Base-by-base conservation (phyloP, 495 filamentous ascomycete genomes). In the Amniculicola lignicola region DNA sequence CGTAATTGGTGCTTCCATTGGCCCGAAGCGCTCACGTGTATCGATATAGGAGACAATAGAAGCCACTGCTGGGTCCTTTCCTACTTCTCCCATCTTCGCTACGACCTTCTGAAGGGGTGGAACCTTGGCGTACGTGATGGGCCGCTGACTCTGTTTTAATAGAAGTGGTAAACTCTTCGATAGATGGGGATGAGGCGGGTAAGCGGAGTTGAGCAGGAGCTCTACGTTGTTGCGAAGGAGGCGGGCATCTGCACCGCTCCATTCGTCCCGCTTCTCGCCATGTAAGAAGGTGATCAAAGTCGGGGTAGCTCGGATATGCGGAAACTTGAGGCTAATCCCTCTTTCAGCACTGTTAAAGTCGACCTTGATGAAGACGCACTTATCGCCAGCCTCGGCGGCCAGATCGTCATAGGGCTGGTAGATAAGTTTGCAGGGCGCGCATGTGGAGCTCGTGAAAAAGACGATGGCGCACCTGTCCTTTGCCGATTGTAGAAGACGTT, bases 401-500 rank as follows among this genome's bases (percentile, higher is more conserved):
- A 96, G 76, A 52, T 87, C 76, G 47, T 95, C 85, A 62, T 90
- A 96, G 4, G 84, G 72, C 15, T 91, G 90, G 61, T 96, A 92
- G 4, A 95, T 78, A 12, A 80, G 70, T 69, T 84, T 89, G 78
- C 92, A 96, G 2, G 92, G 90, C 0, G 83, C 80, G 64, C 92
- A 96, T 23, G 84, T 93, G 2, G 87, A 77, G 9, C 87, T 91
- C 1, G 92, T 96, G 71, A 97, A 97, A 77, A 96, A 97, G 55
- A 96, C 77, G 25, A 93, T 82, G 3, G 89, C 88, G 59, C 87
- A 90, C 1, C 83, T 79, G 15, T 77, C 71, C 16, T 78, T 74
- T 7, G 85, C 83, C 24, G 73, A 71, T 1, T 72, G 65, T 4
- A 96, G 71, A 9, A 85, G 68, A 16, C 66, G 65, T 10, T 90